A percentile compares a stretch with the other conserved stretches of the same genome.
These are phyloP conservation scores for Talaromyces stipitatus DNA, from an alignment of 495 filamentous ascomycete genomes.

Conservation along the genomic window DNA sequence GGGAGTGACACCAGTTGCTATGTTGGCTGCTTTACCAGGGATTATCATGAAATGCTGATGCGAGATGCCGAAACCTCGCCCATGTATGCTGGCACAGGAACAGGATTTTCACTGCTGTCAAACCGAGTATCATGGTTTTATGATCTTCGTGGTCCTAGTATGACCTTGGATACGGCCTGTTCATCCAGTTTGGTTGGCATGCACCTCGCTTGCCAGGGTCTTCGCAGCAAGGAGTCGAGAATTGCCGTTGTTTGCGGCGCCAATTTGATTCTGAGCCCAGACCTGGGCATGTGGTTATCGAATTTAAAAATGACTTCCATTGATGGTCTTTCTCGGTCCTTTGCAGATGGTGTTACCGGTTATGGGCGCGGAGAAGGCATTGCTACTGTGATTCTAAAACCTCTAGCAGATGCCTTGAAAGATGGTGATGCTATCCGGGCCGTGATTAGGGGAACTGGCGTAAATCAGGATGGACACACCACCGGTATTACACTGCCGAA, in stretches of 20 bases:
- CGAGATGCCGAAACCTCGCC: constrained; percentile 20
- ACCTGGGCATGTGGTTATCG: constrained; percentile 1
- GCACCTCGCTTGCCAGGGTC: constrained; percentile 17
- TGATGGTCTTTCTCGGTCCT: constrained; percentile 21
- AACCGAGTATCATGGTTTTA: constrained; percentile 18
- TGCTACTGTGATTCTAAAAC: constrained; percentile 23
- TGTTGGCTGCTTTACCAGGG: constrained; percentile 25
- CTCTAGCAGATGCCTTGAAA: constrained; percentile 15
- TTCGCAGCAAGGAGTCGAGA: constrained; percentile 17
- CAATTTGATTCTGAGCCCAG: constrained; percentile 18
- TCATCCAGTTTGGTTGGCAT: constrained; percentile 30
- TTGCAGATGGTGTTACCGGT: constrained; percentile 26
- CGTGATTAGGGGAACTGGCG: constrained; percentile 21
- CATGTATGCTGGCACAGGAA: constrained; percentile 31
- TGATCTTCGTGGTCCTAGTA: constrained; percentile 17
- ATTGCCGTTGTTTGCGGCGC: constrained; percentile 17
- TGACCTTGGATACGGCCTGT: constrained; percentile 38
- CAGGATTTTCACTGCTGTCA: constrained; percentile 21
- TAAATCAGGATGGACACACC: constrained; percentile 31
- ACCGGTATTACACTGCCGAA: constrained; percentile 25
- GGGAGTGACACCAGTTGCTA: constrained; percentile 36
- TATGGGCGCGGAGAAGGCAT: constrained; percentile 26
- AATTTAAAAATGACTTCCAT: constrained; percentile 19
- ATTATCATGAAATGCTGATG: constrained; percentile 26
- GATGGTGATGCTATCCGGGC: constrained; percentile 26